Evolutionary conservation across 1,284 basidiomycete genomes (phyloP).

Genomic region (Veloporphyrellus conicus): DNA sequence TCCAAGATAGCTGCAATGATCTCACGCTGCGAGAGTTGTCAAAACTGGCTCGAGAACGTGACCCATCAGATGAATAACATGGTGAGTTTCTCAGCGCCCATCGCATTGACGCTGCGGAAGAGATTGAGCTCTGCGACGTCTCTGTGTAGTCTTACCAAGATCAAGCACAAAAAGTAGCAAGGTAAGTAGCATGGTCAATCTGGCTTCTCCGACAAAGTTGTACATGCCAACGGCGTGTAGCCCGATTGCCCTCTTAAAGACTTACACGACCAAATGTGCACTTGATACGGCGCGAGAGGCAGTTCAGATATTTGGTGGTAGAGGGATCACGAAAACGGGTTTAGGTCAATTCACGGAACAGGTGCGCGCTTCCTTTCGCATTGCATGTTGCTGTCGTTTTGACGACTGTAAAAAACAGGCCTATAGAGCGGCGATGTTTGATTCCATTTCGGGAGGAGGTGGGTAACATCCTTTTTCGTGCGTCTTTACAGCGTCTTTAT

Average conservation of each 20-base stretch:
- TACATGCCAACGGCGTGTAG: conserved; percentile 5
- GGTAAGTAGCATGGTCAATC: conserved; percentile 12
- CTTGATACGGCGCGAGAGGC: conserved; percentile 44
- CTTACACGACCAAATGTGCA: conserved; percentile 26
- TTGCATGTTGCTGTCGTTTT: neutral
- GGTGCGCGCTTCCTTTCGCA: conserved; percentile 36
- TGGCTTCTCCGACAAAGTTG: neutral
- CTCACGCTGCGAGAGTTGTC: conserved; percentile 62
- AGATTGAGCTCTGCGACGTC: neutral
- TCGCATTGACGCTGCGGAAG: no score
- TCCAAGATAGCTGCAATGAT: conserved; percentile 85
- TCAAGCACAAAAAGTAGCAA: conserved; percentile 32
- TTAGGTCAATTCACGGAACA: conserved; percentile 73
- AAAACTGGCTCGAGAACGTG: conserved; percentile 65
- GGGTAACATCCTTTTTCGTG: neutral
- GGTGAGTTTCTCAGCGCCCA: conserved; percentile 11
- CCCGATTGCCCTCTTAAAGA: conserved; percentile 44
- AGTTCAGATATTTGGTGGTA: conserved; percentile 52
- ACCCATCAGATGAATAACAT: conserved; percentile 44
- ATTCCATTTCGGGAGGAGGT: conserved; percentile 61
- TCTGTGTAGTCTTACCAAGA: conserved; percentile 41
- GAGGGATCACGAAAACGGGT: conserved; percentile 53
- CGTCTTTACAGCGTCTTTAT: neutral
- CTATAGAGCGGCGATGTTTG: conserved; percentile 63
- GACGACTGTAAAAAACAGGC: conserved; percentile 41